Conservation (phyloP, 2,329 filamentous ascomycete genomes). For the Gaeumannomyces tritici region DNA sequence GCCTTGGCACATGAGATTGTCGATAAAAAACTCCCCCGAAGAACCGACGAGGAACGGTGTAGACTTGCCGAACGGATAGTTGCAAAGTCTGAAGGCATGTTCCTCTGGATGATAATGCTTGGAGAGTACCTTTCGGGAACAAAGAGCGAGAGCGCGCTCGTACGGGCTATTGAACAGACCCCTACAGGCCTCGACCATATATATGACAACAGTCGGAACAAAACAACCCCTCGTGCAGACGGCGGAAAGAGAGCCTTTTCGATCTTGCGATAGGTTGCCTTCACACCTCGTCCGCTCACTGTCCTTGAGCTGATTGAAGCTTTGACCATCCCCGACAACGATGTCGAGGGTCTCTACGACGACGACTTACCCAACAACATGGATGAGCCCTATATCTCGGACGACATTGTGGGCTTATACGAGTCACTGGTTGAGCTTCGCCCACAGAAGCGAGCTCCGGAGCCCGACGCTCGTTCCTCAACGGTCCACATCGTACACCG, state of each 20-base stretch:
- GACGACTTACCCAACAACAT: neutral
- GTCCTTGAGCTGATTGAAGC: neutral
- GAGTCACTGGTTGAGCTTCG: neutral
- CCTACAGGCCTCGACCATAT: neutral
- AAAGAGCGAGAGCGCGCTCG: neutral
- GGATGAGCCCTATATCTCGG: neutral
- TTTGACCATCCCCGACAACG: neutral
- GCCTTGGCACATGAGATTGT: neutral
- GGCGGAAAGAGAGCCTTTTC: too few relatives aligned
- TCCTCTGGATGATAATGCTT: neutral
- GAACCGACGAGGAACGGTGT: neutral
- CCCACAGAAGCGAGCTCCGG: neutral
- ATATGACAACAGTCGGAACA: neutral
- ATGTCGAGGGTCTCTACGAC: too few relatives aligned
- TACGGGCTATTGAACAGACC: neutral
- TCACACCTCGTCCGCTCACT: neutral
- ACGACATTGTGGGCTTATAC: neutral
- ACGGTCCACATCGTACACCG: neutral
- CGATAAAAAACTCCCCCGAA: neutral
- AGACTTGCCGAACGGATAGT: neutral
- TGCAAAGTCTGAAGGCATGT: neutral
- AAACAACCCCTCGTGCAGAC: too few relatives aligned
- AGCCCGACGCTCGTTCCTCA: neutral
- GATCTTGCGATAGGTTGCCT: neutral
- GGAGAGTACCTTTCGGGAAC: neutral